These are phyloP conservation scores for Pulveroboletus sp. DNA, from an alignment of 768 basidiomycete genomes.

Conservation along the genomic window DNA sequence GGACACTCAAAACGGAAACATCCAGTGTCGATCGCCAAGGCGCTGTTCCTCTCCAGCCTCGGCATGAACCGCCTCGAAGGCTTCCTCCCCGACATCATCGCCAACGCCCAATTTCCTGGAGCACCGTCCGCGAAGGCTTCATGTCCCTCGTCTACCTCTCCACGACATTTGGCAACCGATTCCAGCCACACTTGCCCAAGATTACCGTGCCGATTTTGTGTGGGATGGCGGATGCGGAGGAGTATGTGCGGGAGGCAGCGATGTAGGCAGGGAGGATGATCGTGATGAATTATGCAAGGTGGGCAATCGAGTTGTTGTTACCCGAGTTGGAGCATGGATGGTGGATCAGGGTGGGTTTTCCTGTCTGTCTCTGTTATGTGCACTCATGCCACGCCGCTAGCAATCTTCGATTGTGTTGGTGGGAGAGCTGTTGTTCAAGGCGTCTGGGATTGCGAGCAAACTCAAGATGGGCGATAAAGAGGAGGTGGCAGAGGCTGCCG, in stretches of 20 bases:
- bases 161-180: conserved; percentile 93
- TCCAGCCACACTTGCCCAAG: conserved; percentile 93
- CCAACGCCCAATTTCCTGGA: conserved; percentile 86
- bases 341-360: conserved; percentile 79
- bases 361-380: no score
- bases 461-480: conserved; percentile 74
- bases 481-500: conserved; percentile 55
- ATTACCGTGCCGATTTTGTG: conserved; percentile 91
- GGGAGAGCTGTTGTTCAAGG: conserved; percentile 93
- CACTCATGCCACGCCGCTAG: conserved; percentile 33
- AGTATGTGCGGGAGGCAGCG: conserved; percentile 94
- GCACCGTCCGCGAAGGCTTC: conserved; percentile 96
- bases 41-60: conserved; percentile 91
- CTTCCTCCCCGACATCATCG: conserved; percentile 89
- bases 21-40: conserved; percentile 97
- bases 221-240: conserved; percentile 89
- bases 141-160: conserved; percentile 97
- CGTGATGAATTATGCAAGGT: conserved; percentile 88
- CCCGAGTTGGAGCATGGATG: conserved; percentile 92
- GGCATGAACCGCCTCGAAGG: conserved; percentile 98
- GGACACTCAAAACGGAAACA: conserved; percentile 87
- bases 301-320: conserved; percentile 89
- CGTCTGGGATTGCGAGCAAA: conserved; percentile 94
- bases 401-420: conserved; percentile 96
- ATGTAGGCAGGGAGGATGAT: conserved; percentile 99